Base-by-base conservation (phyloP, 2,329 filamentous ascomycete species). In the Gnomoniopsis smithogilvyi region DNA sequence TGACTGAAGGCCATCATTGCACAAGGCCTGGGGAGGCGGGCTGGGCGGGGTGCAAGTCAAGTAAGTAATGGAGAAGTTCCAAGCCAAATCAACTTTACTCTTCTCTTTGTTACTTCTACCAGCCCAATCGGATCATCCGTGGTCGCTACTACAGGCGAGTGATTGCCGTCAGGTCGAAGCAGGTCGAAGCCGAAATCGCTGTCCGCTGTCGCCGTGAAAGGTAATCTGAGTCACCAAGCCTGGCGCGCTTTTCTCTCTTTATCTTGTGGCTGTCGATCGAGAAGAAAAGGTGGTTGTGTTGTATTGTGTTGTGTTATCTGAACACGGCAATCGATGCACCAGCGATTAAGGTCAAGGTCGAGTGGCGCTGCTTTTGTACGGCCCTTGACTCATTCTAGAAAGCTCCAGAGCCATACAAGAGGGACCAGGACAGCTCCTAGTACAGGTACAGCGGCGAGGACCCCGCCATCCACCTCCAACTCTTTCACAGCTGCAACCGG, bases 321-420 rank as follows among this genome's bases (percentile, higher is more conserved):
- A 17, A 7, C 10, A 12, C 41, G 41, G 15, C 15, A n/a, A 41
- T 19, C 14, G 43, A 19, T 46, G 43, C 43, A 46, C 8, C 21
- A 21, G 43, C 43, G 43, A 46, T 6, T 46, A n/a, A 17, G 43
- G 43, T 17, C 36, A 21, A 2, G 22, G 24, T 45, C 33, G 45
- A 62, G 60, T 49, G 30, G 41, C 47, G 30, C 26, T 46, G 26
- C 50, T 30, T 59, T 62, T 62, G 58, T 62, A 62, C 43, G 52
- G 30, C 8, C 54, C 49, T 55, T 61, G 58, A 61, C 55, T 58
- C 58, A 62, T 63, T 63, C 61, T 55, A 63, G 61, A 63, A 63
- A 50, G 49, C 61, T 63, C 61, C 55, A 63, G 43, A 46, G 26
- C 58, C 54, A 57, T 17, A 14, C 53, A 54, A 38, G 34, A 53